A percentile compares a stretch with the other conserved stretches of the same genome.
Evolutionary conservation across 371 early-diverging fungal genomes (phyloP).

Genomic region (Lichtheimia ramosa): DNA sequence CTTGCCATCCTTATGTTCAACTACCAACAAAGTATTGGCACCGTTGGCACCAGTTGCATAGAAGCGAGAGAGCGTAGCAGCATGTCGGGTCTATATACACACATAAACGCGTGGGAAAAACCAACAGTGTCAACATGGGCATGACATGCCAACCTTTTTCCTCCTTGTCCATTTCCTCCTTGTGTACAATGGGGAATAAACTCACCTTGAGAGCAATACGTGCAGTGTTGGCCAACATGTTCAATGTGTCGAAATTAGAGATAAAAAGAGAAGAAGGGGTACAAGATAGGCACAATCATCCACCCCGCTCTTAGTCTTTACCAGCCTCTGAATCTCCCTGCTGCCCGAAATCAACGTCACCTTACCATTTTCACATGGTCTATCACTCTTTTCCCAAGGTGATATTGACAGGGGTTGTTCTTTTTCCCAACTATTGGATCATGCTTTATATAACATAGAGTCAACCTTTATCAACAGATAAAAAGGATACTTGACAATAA

Average conservation of each 20-base stretch:
- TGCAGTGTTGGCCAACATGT: conserved; percentile 16
- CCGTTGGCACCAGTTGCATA: conserved; percentile 59
- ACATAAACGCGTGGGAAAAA: neutral
- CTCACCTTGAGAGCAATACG: conserved; percentile 16
- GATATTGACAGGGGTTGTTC: neutral
- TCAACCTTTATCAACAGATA: neutral
- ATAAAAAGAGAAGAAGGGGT: neutral
- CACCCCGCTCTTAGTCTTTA: neutral
- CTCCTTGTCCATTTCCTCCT: neutral
- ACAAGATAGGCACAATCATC: neutral
- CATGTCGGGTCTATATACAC: conserved; percentile 27
- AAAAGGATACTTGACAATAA: neutral
- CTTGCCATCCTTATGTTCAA: conserved; percentile 86
- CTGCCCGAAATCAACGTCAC: neutral
- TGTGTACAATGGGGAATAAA: neutral
- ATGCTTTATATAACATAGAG: neutral
- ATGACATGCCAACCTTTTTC: neutral
- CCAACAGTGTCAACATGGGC: neutral
- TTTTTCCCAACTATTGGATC: neutral
- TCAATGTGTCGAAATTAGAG: neutral
- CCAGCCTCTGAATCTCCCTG: too few species aligned
- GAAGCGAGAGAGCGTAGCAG: conserved; percentile 41
- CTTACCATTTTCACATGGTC: neutral
- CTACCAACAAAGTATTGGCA: conserved; percentile 79
- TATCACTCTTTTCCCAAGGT: conserved; percentile 1